Evolutionary conservation across 1,284 basidiomycete genomes (phyloP).

Genomic region (Ceratobasidium sp.): DNA sequence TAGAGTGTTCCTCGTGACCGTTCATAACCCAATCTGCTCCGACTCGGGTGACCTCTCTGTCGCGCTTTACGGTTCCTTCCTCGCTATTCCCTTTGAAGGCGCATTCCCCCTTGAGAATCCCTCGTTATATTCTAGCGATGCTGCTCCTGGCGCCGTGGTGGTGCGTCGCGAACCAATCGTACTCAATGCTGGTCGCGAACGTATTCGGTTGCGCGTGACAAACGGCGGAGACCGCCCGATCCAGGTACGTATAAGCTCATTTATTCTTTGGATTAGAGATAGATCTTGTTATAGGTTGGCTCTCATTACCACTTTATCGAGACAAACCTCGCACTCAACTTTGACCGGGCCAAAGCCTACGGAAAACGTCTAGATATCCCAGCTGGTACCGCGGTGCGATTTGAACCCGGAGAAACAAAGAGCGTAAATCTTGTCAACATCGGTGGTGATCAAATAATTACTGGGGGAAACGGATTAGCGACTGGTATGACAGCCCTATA

Average conservation of each 20-base stretch:
- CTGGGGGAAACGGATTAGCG: slow-evolving; percentile 84
- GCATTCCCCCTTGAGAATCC: slow-evolving; percentile 69
- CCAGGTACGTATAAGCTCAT: slow-evolving; percentile 64
- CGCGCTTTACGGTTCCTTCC: slow-evolving; percentile 92
- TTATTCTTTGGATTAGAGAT: neutral
- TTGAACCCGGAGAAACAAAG: slow-evolving; percentile 93
- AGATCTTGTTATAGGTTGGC: slow-evolving; percentile 67
- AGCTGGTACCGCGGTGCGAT: slow-evolving; percentile 94
- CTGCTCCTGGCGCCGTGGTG: slow-evolving; percentile 79
- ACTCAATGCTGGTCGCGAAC: slow-evolving; percentile 77
- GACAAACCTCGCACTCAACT: slow-evolving; percentile 82
- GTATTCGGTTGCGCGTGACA: slow-evolving; percentile 80
- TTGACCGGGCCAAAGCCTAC: slow-evolving; percentile 84
- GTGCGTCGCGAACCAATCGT: slow-evolving; percentile 72
- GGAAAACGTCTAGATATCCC: slow-evolving; percentile 92
- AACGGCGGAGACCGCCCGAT: slow-evolving; percentile 96
- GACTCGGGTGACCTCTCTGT: slow-evolving; percentile 79
- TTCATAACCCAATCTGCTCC: slow-evolving; percentile 92
- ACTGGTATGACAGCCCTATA: slow-evolving; percentile 57
- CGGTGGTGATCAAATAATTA: slow-evolving; percentile 75
- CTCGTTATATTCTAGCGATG: slow-evolving; percentile 62
- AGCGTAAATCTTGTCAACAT: slow-evolving; percentile 86
- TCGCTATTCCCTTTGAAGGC: slow-evolving; percentile 78
- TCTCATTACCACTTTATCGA: slow-evolving; percentile 96
- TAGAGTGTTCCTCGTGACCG: slow-evolving; percentile 93